Percentiles rank a stretch among this genome's conserved stretches.
These are phyloP conservation scores for Syzygium jambos DNA, from an alignment of 345 rosid genomes.

Conservation along the genomic window DNA sequence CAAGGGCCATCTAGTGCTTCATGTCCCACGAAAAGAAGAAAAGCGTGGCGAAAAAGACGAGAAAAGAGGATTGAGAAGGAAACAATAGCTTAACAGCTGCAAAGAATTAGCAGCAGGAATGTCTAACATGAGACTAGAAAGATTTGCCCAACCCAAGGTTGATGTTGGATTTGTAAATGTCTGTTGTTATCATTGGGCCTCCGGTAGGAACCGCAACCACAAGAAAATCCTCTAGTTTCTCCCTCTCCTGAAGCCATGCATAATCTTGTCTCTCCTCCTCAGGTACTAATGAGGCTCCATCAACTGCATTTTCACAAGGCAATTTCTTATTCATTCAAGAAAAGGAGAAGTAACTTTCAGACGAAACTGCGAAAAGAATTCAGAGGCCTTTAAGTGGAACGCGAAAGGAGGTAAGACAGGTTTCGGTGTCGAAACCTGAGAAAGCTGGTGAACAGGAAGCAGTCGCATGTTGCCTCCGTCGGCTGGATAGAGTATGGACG, in stretches of 20 bases:
- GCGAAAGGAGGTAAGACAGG: neutral
- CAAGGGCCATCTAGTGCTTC: neutral
- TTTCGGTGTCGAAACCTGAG: constrained; percentile 28
- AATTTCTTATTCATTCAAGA: neutral
- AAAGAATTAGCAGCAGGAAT: neutral
- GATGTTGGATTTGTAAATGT: neutral
- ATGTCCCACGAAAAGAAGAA: neutral
- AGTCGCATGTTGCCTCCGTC: constrained; percentile 92
- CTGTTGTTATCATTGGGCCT: constrained; percentile 20
- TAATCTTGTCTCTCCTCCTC: no score
- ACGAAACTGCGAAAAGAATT: neutral
- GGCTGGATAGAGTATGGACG: constrained; percentile 74
- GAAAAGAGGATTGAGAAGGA: neutral
- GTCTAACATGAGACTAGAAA: neutral
- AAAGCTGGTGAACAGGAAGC: constrained; percentile 46
- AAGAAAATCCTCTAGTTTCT: no score
- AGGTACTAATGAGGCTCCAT: no score
- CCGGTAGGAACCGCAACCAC: no score
- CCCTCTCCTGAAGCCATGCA: no score
- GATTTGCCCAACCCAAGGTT: neutral
- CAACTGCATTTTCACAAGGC: neutral
- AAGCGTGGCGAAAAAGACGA: neutral
- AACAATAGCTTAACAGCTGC: neutral
- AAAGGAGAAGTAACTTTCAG: neutral
- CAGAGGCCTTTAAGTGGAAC: neutral